phyloP scores from a whole-genome alignment of 1,139 yeast species.

The Pichia sp. region DNA sequence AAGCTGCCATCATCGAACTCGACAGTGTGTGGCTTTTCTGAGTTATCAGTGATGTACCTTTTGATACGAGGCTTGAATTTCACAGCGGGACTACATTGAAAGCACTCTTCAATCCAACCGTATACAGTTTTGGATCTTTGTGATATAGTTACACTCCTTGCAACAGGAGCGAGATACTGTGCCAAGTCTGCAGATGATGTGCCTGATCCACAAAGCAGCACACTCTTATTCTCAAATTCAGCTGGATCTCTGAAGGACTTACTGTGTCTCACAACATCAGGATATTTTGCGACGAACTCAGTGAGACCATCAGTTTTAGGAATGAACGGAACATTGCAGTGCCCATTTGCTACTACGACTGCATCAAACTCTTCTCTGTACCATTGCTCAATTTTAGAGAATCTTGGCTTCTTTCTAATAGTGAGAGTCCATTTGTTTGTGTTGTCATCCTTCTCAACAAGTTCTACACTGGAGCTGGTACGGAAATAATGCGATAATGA shows the following conservation, averaged over 20 bases:
- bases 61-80: conserved; percentile 18
- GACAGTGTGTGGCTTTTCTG: conserved; percentile 14
- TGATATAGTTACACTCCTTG: conserved; percentile 13
- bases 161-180: conserved; percentile 38
- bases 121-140: conserved; percentile 15
- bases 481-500: conserved; percentile 32
- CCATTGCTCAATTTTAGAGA: conserved; percentile 23
- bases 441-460: conserved; percentile 29
- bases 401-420: conserved; percentile 13
- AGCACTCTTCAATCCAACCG: conserved; percentile 17
- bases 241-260: conserved; percentile 37
- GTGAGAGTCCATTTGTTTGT: conserved; percentile 15
- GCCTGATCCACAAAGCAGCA: conserved; percentile 45
- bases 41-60: conserved; percentile 13
- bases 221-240: conserved; percentile 26
- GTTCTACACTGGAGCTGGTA: conserved; percentile 27
- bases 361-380: conserved; percentile 35
- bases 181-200: conserved; percentile 45
- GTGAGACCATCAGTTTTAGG: conserved; percentile 38
- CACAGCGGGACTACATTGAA: conserved; percentile 13
- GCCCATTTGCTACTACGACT: conserved; percentile 44
- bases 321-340: conserved; percentile 39
- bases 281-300: conserved; percentile 31
- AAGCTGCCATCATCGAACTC: conserved; percentile 32
- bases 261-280: conserved; percentile 27